These are phyloP conservation scores for Leccinum ochraceum DNA, from an alignment of 768 basidiomycete genomes.

Conservation along the genomic window DNA sequence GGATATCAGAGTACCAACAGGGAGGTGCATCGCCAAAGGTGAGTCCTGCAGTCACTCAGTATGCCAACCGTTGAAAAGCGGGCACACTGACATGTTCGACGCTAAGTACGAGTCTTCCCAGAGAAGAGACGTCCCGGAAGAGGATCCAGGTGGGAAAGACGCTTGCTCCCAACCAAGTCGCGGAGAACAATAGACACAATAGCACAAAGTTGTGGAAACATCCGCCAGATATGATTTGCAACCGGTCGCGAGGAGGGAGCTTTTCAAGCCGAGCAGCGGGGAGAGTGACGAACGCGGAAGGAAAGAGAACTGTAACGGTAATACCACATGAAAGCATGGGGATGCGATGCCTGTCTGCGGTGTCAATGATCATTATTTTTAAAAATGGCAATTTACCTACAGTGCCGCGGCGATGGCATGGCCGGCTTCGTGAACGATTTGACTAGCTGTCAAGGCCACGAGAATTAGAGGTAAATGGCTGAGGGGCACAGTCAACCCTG, in stretches of 20 bases:
- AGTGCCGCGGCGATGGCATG: constrained; percentile 76
- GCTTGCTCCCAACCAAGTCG: constrained; percentile 36
- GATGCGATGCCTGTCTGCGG: constrained; percentile 55
- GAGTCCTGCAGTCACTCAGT: constrained; percentile 49
- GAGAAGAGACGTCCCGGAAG: constrained; percentile 53
- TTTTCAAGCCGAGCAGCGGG: constrained; percentile 42
- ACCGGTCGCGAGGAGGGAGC: constrained; percentile 41
- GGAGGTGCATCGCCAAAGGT: constrained; percentile 56
- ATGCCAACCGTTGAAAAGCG: background rate
- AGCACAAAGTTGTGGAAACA: constrained; percentile 76
- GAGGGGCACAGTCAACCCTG: constrained; percentile 81
- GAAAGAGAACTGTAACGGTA: constrained; percentile 62
- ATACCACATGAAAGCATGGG: constrained; percentile 62
- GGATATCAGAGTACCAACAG: constrained; percentile 59
- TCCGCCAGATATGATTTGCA: constrained; percentile 72
- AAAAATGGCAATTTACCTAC: constrained; percentile 43
- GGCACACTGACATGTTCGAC: constrained; percentile 52
- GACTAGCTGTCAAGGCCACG: constrained; percentile 58
- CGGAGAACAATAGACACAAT: constrained; percentile 46
- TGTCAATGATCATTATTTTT: constrained; percentile 1
- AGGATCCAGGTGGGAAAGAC: constrained; percentile 31
- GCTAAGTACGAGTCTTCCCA: constrained; percentile 56
- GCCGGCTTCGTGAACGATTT: constrained; percentile 78
- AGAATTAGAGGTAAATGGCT: constrained; percentile 67
- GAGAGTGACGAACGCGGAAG: constrained; percentile 74